phyloP scores from a whole-genome alignment of 2,329 filamentous ascomycete species.

The Didymella arachidicola region DNA sequence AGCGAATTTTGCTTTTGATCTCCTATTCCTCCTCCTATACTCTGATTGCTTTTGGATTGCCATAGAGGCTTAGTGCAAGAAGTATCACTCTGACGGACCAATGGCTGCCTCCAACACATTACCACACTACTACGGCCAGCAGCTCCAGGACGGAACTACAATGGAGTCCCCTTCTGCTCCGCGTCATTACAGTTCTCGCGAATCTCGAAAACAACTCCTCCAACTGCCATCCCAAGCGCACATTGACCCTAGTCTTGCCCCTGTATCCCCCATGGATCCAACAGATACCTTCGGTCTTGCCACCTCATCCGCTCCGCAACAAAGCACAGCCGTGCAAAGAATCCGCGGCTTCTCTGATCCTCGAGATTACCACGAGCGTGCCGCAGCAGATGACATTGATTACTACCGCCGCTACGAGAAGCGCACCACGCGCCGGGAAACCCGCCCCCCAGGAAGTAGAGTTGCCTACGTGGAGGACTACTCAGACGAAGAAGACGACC shows the following conservation, averaged over 20 bases:
- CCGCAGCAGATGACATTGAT: conserved; percentile 21
- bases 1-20: background rate
- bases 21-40: background rate
- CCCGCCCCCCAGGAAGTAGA: conserved; percentile 15
- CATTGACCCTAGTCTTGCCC: conserved; percentile 25
- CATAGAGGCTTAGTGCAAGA: conserved; percentile 13
- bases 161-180: conserved; percentile 35
- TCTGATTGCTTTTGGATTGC: background rate
- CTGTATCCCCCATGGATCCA: conserved; percentile 25
- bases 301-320: conserved; percentile 12
- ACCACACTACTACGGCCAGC: conserved; percentile 42
- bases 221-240: conserved; percentile 39
- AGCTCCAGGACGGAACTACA: conserved; percentile 39
- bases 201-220: conserved; percentile 41
- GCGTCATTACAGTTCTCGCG: conserved; percentile 28
- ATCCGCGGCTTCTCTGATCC: conserved; percentile 26
- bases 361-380: conserved; percentile 10
- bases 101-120: conserved; percentile 36
- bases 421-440: conserved; percentile 16
- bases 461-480: conserved; percentile 39
- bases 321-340: conserved; percentile 15
- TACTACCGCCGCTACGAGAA: conserved; percentile 23
- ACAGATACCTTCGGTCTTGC: conserved; percentile 15
- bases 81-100: conserved; percentile 3
- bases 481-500: conserved; percentile 39